A percentile compares a stretch with the other conserved stretches of the same genome.
Evolutionary conservation across 805 yeast species (phyloP).

Genomic region (Citeromyces matritensis): DNA sequence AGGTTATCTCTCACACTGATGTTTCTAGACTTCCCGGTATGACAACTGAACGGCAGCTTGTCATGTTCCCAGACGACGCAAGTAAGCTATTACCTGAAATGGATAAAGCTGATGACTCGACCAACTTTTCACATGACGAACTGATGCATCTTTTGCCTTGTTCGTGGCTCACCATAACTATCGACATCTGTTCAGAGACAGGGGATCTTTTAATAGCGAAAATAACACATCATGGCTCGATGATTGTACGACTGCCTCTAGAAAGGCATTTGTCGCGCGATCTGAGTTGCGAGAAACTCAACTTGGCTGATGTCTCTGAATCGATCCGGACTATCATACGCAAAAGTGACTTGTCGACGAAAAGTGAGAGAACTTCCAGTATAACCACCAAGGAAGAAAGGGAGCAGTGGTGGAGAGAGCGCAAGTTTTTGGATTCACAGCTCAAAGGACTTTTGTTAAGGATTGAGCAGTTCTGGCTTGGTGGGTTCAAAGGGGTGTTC

Average conservation of each 20-base stretch:
- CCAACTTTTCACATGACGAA: constrained; percentile 8
- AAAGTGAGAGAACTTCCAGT: constrained; percentile 29
- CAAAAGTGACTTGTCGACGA: constrained; percentile 49
- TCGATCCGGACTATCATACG: constrained; percentile 37
- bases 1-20: too few relatives aligned
- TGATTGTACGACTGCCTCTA: constrained; percentile 41
- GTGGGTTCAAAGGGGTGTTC: constrained; percentile 62
- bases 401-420: constrained; percentile 62
- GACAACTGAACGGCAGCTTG: too few relatives aligned
- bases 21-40: too few relatives aligned
- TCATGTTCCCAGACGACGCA: too few relatives aligned
- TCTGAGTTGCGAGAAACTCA: constrained; percentile 21
- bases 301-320: constrained; percentile 26
- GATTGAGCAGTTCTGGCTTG: constrained; percentile 59
- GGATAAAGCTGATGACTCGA: too few relatives aligned
- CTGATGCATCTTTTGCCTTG: constrained; percentile 19
- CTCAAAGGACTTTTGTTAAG: constrained; percentile 35
- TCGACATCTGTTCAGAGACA: constrained; percentile 43
- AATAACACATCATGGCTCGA: constrained; percentile 16
- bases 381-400: constrained; percentile 46
- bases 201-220: constrained; percentile 45
- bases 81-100: too few relatives aligned
- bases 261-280: constrained; percentile 30
- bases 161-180: constrained; percentile 1
- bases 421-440: constrained; percentile 46